A percentile compares a stretch with the other conserved stretches of the same genome.
These are phyloP conservation scores for Dioscorea dumetorum DNA, from an alignment of 106 monocot species.

Conservation along the genomic window DNA sequence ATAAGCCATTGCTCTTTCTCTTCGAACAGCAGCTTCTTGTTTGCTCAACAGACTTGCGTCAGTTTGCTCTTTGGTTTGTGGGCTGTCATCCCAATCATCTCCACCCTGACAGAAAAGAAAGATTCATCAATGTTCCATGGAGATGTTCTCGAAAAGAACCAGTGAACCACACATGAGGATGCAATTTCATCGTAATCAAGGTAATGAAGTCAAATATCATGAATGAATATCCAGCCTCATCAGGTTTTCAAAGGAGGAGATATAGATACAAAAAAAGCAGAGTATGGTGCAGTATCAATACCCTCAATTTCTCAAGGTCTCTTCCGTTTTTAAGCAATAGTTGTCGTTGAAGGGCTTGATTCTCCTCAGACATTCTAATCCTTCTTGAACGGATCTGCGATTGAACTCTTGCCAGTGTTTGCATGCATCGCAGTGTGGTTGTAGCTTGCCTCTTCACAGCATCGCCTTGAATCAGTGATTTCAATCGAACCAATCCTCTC, in stretches of 20 bases:
- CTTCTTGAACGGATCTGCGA: slow-evolving; percentile 78
- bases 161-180: too few species aligned
- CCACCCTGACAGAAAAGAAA: slow-evolving; percentile 50
- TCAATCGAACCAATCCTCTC: slow-evolving; percentile 76
- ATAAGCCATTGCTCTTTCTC: slow-evolving; percentile 94
- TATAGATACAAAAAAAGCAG: not conserved
- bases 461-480: slow-evolving; percentile 63
- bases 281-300: slow-evolving; percentile 6
- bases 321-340: slow-evolving; percentile 66
- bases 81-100: slow-evolving; percentile 87
- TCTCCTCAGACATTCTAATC: slow-evolving; percentile 86
- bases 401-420: slow-evolving; percentile 82
- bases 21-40: slow-evolving; percentile 82
- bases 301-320: slow-evolving; percentile 74
- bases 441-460: slow-evolving; percentile 78
- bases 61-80: slow-evolving; percentile 82
- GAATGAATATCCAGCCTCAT: too few species aligned
- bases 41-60: slow-evolving; percentile 70
- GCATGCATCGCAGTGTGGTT: slow-evolving; percentile 78
- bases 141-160: too few species aligned
- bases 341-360: slow-evolving; percentile 84
- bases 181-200: too few species aligned
- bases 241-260: too few species aligned
- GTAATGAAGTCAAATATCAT: too few species aligned
- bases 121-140: too few species aligned